Percentiles rank a stretch among this genome's conserved stretches.
These are phyloP conservation scores for Neolentinus lepideus DNA, from an alignment of 1,284 basidiomycete species.

Conservation along the genomic window DNA sequence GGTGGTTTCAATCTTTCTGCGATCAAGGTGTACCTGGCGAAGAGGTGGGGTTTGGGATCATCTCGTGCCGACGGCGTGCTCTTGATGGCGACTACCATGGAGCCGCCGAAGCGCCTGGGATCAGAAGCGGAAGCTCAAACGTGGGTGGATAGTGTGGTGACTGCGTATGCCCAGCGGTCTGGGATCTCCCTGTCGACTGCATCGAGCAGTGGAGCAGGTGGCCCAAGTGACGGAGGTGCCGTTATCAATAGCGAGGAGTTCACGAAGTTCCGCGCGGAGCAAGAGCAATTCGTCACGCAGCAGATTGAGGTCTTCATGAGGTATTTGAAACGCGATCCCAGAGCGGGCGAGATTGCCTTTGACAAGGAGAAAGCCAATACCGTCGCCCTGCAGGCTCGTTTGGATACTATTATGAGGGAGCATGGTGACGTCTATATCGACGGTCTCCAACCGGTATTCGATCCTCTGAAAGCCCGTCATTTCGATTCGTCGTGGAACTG, in stretches of 20 bases:
- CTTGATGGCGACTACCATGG: conserved; percentile 85
- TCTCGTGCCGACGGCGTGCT: conserved; percentile 88
- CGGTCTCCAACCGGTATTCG: conserved; percentile 92
- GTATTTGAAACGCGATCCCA: conserved; percentile 90
- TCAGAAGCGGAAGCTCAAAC: conserved; percentile 91
- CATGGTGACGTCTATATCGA: conserved; percentile 92
- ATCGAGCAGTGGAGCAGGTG: conserved; percentile 53
- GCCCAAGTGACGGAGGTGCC: conserved; percentile 63
- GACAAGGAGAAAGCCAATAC: conserved; percentile 80
- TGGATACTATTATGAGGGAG: conserved; percentile 85
- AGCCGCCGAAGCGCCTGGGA: conserved; percentile 89
- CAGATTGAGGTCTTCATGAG: conserved; percentile 96
- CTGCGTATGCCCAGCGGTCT: conserved; percentile 79
- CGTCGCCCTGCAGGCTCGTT: conserved; percentile 71
- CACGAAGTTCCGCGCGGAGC: conserved; percentile 91
- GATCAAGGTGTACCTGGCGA: conserved; percentile 86
- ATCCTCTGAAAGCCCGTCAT: conserved; percentile 91
- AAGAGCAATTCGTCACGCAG: conserved; percentile 87
- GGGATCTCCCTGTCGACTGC: conserved; percentile 80
- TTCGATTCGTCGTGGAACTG: conserved; percentile 99
- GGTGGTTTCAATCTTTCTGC: conserved; percentile 96
- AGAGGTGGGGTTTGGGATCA: conserved; percentile 91
- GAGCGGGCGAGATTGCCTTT: conserved; percentile 84
- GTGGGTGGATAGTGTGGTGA: conserved; percentile 87
- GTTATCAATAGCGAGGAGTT: conserved; percentile 98